Base-by-base conservation (phyloP, 2,329 filamentous ascomycete genomes). In the Pseudonectria buxi region DNA sequence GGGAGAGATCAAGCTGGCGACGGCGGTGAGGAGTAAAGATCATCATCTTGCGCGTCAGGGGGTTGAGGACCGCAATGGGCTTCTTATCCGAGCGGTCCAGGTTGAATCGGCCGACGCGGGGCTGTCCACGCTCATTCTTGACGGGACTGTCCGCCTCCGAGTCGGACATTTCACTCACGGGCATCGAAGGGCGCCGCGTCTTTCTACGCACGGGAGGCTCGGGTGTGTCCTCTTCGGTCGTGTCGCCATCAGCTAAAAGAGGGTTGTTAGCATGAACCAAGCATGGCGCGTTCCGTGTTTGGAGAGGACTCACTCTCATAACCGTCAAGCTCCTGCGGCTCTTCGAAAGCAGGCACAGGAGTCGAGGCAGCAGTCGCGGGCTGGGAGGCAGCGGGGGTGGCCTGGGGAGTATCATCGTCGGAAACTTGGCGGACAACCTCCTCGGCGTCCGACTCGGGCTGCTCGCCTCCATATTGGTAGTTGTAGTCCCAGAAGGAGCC, bases 401-500 rank as follows among this genome's bases (percentile, higher is more conserved):
- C 62, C 22, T 61, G 51, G 4, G 64, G 62, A 2, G 65, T 68
- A 14, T 64, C 60, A 24, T 69, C 65, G 5, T 66, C 62, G 26
- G 57, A 59, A 6, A 61, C 41, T 10, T 57, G 55, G 30, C 56
- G 53, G 25, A 62, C 44, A 14, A 65, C 54, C 29, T 62, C 58
- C 25, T 71, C 65, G 10, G 65, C 59, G 29, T 72, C 69, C 1
- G 61, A 65, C 24, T 64, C 61, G 11, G 48, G 53, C 41, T 55
- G 53, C 18, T 22, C 5, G 33, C 61, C 60, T 39, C 51, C 58
- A 32, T 68, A 65, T 15, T 71, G 66, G 39, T 71, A 68, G 37
- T 68, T 63, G 44, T 73, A 75, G 51, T 83, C 79, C 78, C 78
- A 83, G 50, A 76, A 81, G 2, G 75, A 78, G 27, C 67, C 67